Base-by-base conservation (phyloP, 2,329 filamentous ascomycete species). In the Talaromyces sp. region DNA sequence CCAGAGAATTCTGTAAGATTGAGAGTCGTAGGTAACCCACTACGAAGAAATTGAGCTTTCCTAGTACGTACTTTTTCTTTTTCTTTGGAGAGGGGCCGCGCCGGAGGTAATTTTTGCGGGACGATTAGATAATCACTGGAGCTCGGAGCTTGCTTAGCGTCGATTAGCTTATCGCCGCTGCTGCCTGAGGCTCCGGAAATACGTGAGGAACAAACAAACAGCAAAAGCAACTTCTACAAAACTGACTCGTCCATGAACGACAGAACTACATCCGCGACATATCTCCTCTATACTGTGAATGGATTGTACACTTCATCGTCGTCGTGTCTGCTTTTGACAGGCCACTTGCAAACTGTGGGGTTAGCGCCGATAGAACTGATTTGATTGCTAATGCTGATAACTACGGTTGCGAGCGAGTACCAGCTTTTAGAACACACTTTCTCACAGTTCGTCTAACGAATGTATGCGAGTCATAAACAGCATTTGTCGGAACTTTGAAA, bases 101-200 rank as follows among this genome's bases (percentile, higher is more conserved):
- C 13, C 50, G 50, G 50, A 56, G 58, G 35, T 60, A 39, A 65
- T 61, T 61, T 60, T 61, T 45, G 39, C 63, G 63, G 63, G 49
- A 56, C n/a, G 63, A 43, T 65, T 65, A 65, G 58, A 43, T 65
- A 65, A 65, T 43, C 63, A 54, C 9, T 39, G 3, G 27, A 61
- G 43, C 33, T 61, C 45, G 45, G 27, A 49, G 19, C 45, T 50
- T 49, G 33, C 37, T 22, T 33, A 33, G 41, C 50, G 50, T 56
- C 31, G 33, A 56, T 37, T 52, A 52, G 33, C 60, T 62, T 62
- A 62, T 62, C 47, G 47, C 47, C 47, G 35, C 27, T 2, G 25
- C 2, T 27, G 60, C 60, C 60, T 62, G 41, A 62, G 60, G 60
- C 47, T 54, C 17, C 3, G 4, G 33, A 2, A 8, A 22, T 54